These are phyloP conservation scores for Pythium brachiatum DNA, from an alignment of 352 stramenopile genomes.

Conservation along the genomic window DNA sequence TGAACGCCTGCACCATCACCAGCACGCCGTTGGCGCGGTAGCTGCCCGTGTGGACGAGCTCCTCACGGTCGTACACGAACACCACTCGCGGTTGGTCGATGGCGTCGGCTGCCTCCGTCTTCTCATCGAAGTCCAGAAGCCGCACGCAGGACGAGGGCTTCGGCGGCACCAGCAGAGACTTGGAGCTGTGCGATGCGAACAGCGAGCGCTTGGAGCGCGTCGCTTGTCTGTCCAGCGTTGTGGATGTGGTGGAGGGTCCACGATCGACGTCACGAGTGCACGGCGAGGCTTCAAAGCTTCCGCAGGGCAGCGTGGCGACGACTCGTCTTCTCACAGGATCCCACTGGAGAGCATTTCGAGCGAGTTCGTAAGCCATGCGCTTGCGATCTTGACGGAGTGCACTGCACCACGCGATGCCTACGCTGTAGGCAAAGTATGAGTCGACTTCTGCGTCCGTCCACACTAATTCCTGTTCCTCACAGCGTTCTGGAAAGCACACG, in stretches of 20 bases:
- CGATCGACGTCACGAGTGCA: slow-evolving; percentile 15
- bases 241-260: neutral
- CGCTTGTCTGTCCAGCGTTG: neutral
- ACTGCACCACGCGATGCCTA: slow-evolving; percentile 33
- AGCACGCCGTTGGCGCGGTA: slow-evolving; percentile 58
- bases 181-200: slow-evolving; percentile 24
- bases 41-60: slow-evolving; percentile 56
- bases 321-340: slow-evolving; percentile 11
- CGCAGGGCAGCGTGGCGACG: slow-evolving; percentile 21
- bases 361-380: slow-evolving; percentile 16
- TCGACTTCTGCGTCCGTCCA: slow-evolving; percentile 56
- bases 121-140: slow-evolving; percentile 38
- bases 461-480: slow-evolving; percentile 45
- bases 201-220: slow-evolving; percentile 27
- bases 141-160: slow-evolving; percentile 40
- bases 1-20: slow-evolving; percentile 49
- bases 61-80: slow-evolving; percentile 47
- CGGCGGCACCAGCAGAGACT: neutral
- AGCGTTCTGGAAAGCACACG: slow-evolving; percentile 47
- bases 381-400: slow-evolving; percentile 17
- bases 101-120: slow-evolving; percentile 22
- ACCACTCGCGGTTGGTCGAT: slow-evolving; percentile 8
- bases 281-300: slow-evolving; percentile 13
- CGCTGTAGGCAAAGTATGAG: slow-evolving; percentile 31
- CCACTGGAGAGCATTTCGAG: slow-evolving; percentile 13